Evolutionary conservation across 306 rosid species (phyloP).

Genomic region (Prunus salicina): DNA sequence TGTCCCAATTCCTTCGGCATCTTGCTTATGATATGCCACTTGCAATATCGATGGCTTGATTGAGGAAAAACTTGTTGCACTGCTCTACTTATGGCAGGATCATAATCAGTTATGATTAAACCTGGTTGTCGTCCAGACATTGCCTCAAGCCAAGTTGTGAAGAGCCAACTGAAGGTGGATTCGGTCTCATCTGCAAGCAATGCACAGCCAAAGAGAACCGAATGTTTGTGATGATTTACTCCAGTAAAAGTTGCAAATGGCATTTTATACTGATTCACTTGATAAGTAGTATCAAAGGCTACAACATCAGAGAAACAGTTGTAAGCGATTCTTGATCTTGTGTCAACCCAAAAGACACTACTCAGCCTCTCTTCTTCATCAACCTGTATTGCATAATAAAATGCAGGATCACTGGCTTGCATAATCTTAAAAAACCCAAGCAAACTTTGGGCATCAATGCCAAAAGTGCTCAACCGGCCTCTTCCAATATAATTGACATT

Average conservation of each 20-base stretch:
- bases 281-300: slow-evolving; percentile 21
- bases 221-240: slow-evolving; percentile 15
- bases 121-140: slow-evolving; percentile 24
- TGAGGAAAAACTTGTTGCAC: slow-evolving; percentile 12
- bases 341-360: slow-evolving; percentile 24
- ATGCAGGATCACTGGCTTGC: slow-evolving; percentile 27
- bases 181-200: slow-evolving; percentile 23
- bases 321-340: slow-evolving; percentile 20
- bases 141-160: slow-evolving; percentile 18
- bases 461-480: slow-evolving; percentile 26
- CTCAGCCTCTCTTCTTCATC: slow-evolving; percentile 27
- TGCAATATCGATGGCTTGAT: slow-evolving; percentile 17
- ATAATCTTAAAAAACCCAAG: slow-evolving; percentile 22
- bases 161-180: slow-evolving; percentile 27
- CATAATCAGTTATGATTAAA: slow-evolving; percentile 18
- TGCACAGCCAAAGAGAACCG: slow-evolving; percentile 22
- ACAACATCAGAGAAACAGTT: slow-evolving; percentile 16
- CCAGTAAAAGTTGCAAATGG: slow-evolving; percentile 23
- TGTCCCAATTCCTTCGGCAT: slow-evolving; percentile 18
- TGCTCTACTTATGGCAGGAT: slow-evolving; percentile 2
- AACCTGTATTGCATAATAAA: slow-evolving; percentile 20
- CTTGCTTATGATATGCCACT: slow-evolving; percentile 27
- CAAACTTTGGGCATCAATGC: slow-evolving; percentile 25
- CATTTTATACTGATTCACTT: slow-evolving; percentile 19
- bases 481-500: slow-evolving; percentile 16